A percentile compares a stretch with the other conserved stretches of the same genome.
These are phyloP conservation scores for Tuber calosporum DNA, from an alignment of 495 filamentous ascomycete genomes.

Conservation along the genomic window DNA sequence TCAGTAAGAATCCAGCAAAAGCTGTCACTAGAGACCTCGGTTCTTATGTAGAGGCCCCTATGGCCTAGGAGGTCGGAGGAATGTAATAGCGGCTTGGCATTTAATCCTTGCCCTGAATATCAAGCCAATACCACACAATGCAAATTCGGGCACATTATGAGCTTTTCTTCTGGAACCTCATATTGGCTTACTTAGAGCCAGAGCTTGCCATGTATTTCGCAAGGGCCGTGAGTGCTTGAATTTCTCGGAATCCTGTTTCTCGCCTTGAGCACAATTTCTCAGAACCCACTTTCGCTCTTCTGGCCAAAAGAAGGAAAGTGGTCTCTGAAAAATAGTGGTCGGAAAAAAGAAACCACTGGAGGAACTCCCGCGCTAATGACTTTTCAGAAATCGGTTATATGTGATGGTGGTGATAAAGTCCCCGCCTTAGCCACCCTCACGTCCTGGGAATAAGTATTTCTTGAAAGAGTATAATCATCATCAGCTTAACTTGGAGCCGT, in stretches of 20 bases:
- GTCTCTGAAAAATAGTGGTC: not conserved
- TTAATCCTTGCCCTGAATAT: not conserved
- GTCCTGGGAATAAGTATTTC: not conserved
- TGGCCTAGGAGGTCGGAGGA: not conserved
- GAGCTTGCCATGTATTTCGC: not conserved
- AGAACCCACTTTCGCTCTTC: not conserved
- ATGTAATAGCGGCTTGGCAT: conserved; percentile 3
- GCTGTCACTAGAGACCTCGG: not conserved
- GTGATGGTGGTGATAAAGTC: not conserved
- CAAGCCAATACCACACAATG: not conserved
- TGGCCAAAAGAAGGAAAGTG: not conserved
- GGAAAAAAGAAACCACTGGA: not conserved
- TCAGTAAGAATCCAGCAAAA: not conserved
- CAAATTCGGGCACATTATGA: not conserved
- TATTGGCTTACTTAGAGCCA: not conserved
- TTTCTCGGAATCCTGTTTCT: not conserved
- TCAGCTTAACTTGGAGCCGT: not conserved
- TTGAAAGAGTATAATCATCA: not conserved
- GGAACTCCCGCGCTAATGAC: not conserved
- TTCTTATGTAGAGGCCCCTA: not conserved
- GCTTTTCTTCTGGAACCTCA: not conserved
- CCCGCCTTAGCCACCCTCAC: not conserved
- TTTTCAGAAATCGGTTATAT: not conserved
- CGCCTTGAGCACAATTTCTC: not conserved
- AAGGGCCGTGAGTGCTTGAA: not conserved